Evolutionary conservation across 164 flowering plant genomes (phyloP).

Genomic region (Platanus orientalis): DNA sequence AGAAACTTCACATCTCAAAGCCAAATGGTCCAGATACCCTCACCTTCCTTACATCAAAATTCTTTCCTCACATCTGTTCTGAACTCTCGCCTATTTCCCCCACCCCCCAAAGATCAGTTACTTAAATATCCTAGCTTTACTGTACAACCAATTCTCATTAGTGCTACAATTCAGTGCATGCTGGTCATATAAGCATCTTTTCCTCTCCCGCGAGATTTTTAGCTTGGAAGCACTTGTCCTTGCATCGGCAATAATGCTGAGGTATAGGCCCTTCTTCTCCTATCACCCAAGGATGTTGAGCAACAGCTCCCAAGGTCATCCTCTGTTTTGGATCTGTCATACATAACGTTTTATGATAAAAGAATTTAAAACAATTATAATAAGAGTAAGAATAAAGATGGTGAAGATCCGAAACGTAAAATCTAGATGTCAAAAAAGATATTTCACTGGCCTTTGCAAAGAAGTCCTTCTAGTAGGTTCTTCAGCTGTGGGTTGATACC

Average conservation of each 20-base stretch:
- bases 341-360: background rate
- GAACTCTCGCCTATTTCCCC: background rate
- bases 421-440: too few relatives aligned
- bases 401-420: too few relatives aligned
- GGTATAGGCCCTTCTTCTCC: slow-evolving; percentile 72
- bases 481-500: slow-evolving; percentile 51
- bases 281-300: slow-evolving; percentile 72
- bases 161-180: background rate
- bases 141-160: background rate
- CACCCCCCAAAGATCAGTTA: background rate
- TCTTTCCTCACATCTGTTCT: background rate
- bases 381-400: background rate
- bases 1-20: too few relatives aligned
- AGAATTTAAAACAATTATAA: background rate
- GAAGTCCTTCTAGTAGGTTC: slow-evolving; percentile 67
- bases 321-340: slow-evolving; percentile 65
- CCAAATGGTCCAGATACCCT: too few relatives aligned
- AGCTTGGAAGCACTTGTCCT: slow-evolving; percentile 27
- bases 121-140: background rate
- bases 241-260: slow-evolving; percentile 71
- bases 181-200: background rate
- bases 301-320: slow-evolving; percentile 52
- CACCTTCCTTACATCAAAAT: background rate
- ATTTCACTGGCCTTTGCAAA: slow-evolving; percentile 73
- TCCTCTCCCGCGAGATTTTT: slow-evolving; percentile 11